Conservation (phyloP, 306 rosid genomes). For the Ormosia semicastrata region DNA sequence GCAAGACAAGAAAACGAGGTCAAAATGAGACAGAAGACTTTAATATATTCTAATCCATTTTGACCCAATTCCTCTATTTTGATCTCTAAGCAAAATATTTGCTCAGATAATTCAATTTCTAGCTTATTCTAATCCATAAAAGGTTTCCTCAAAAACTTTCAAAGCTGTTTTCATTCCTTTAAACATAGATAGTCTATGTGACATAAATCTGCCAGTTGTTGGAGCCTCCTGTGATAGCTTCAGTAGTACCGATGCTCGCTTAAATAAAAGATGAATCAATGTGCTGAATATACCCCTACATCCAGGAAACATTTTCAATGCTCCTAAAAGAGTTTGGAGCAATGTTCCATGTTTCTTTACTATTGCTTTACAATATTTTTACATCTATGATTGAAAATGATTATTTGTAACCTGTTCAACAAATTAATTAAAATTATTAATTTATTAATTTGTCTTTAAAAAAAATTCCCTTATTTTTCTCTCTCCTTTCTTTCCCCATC, state of each 20-base stretch:
- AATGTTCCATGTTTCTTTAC: no score
- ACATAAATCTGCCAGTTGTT: background rate
- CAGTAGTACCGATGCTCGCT: background rate
- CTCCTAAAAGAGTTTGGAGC: no score
- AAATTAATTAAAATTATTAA: no score
- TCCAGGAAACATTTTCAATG: no score
- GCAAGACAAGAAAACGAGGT: background rate
- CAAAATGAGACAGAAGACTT: background rate
- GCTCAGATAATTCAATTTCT: background rate
- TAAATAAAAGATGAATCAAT: conserved; percentile 15
- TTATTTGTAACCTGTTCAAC: no score
- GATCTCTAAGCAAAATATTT: background rate
- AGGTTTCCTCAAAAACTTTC: background rate
- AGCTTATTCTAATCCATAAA: background rate
- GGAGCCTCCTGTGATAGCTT: conserved; percentile 1
- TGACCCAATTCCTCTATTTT: background rate
- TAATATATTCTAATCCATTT: background rate
- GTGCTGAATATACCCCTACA: background rate
- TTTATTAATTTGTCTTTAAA: no score
- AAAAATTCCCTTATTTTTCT: no score
- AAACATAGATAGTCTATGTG: background rate
- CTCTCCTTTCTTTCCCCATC: no score
- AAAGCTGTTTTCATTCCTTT: background rate
- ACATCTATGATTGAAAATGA: no score
- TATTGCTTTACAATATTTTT: no score